These are phyloP conservation scores for Anethum foeniculum DNA, from an alignment of 140 eudicot genomes.

Conservation along the genomic window DNA sequence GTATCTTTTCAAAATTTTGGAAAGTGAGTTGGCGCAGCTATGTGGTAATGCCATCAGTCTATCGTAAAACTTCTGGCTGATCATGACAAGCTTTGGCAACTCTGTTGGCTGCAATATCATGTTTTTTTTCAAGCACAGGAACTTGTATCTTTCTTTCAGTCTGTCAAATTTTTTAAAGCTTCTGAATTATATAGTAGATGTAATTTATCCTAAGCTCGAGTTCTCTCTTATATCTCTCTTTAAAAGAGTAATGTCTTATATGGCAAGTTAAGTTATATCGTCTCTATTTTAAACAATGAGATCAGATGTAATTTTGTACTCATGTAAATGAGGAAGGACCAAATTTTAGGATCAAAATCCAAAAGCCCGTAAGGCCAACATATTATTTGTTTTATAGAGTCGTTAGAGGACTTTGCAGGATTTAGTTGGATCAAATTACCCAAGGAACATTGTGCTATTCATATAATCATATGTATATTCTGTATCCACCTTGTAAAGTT, in stretches of 20 bases:
- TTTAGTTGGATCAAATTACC: not conserved
- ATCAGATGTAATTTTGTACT: not conserved
- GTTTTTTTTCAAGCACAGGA: not conserved
- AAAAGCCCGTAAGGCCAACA: not conserved
- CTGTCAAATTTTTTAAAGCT: not conserved
- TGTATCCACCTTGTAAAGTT: not conserved
- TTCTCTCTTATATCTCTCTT: not conserved
- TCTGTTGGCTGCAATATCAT: not conserved
- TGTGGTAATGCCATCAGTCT: slow-evolving; percentile 63
- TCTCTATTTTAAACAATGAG: not conserved
- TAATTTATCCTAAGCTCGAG: not conserved
- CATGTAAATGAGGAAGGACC: not conserved
- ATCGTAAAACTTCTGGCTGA: slow-evolving; percentile 22
- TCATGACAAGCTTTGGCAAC: not conserved
- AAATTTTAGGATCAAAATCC: not conserved
- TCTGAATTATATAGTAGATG: not conserved
- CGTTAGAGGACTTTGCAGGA: not conserved
- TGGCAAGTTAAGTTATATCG: not conserved
- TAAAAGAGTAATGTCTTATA: not conserved
- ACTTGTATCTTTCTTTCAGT: not conserved
- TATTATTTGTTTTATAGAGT: not conserved
- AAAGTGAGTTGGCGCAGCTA: slow-evolving; percentile 59
- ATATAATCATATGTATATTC: not conserved
- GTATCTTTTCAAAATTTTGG: slow-evolving; percentile 44
- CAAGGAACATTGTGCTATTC: not conserved